Conservation (phyloP, 352 stramenopile species). For the Globisporangium acanthophoron region DNA sequence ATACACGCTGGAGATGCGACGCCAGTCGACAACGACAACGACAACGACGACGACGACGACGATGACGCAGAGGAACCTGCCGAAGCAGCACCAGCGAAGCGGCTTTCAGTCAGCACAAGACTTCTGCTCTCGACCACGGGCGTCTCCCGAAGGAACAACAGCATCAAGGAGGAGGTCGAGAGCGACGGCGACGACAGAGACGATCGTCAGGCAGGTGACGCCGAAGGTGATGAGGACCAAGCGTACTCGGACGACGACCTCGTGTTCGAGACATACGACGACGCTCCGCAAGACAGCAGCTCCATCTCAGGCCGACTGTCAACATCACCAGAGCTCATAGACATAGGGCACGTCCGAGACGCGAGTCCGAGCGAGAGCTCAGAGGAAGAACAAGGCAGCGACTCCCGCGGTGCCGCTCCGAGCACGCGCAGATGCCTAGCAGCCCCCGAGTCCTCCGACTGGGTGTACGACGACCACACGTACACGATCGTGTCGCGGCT, state of each 20-base stretch:
- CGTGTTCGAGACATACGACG: conserved; percentile 32
- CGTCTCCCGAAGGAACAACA: conserved; percentile 3
- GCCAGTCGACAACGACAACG: too few species aligned
- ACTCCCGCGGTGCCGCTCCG: background rate
- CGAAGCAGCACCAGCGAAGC: too few species aligned
- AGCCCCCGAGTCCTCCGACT: background rate
- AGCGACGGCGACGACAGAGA: background rate
- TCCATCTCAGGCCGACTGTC: too few species aligned
- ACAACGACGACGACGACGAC: too few species aligned
- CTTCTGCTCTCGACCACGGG: background rate
- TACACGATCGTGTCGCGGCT: conserved; percentile 48
- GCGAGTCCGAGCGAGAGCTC: background rate
- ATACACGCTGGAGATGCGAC: too few species aligned
- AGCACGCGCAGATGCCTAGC: background rate
- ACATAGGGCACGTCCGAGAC: background rate
- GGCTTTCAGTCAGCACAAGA: background rate
- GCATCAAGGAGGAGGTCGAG: conserved; percentile 6
- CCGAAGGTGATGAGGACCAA: conserved; percentile 10
- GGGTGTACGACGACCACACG: conserved; percentile 47
- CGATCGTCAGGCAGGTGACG: background rate
- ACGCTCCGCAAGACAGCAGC: conserved; percentile 1
- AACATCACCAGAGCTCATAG: too few species aligned
- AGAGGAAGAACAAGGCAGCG: background rate
- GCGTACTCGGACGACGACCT: conserved; percentile 30
- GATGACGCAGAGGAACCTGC: too few species aligned